Evolutionary conservation across 1,284 basidiomycete species (phyloP).

Genomic region (Leccinum griseonigrum): DNA sequence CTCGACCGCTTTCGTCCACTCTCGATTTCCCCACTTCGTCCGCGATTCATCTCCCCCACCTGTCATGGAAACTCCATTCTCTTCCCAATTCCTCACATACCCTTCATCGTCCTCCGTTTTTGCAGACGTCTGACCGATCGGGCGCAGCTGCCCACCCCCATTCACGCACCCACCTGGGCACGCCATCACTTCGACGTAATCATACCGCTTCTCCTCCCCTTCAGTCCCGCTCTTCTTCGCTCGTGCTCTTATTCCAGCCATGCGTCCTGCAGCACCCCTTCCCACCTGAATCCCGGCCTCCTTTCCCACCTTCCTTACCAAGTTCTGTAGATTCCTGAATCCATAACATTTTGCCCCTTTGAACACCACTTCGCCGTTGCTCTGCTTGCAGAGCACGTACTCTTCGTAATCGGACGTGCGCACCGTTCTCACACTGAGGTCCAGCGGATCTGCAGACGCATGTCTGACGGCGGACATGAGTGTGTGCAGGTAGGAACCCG

Average conservation of each 20-base stretch:
- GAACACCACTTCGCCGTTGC: slow-evolving; percentile 69
- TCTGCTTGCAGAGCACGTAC: slow-evolving; percentile 56
- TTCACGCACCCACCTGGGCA: slow-evolving; percentile 98
- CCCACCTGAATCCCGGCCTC: slow-evolving; percentile 76
- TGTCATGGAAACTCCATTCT: slow-evolving; percentile 41
- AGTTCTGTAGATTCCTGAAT: slow-evolving; percentile 96
- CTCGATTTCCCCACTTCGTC: slow-evolving; percentile 70
- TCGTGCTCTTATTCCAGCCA: slow-evolving; percentile 38
- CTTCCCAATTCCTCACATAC: slow-evolving; percentile 54
- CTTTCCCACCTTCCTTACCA: slow-evolving; percentile 90
- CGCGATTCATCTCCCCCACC: slow-evolving; percentile 36
- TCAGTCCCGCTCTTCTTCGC: slow-evolving; percentile 32
- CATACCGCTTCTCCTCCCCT: slow-evolving; percentile 58
- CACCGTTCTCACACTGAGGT: slow-evolving; percentile 50
- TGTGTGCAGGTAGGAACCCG: slow-evolving; percentile 87
- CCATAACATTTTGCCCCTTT: slow-evolving; percentile 96
- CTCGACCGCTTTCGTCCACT: slow-evolving; percentile 79
- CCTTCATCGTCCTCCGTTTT: slow-evolving; percentile 58
- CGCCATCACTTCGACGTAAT: slow-evolving; percentile 99
- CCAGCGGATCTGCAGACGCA: slow-evolving; percentile 44
- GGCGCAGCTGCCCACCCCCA: slow-evolving; percentile 91
- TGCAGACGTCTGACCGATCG: slow-evolving; percentile 33
- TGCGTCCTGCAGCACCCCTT: slow-evolving; percentile 61
- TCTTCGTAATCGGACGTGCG: slow-evolving; percentile 61
- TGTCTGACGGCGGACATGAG: slow-evolving; percentile 56